Base-by-base conservation (phyloP, 805 yeast species). In the Debaryomyces prosopidis region DNA sequence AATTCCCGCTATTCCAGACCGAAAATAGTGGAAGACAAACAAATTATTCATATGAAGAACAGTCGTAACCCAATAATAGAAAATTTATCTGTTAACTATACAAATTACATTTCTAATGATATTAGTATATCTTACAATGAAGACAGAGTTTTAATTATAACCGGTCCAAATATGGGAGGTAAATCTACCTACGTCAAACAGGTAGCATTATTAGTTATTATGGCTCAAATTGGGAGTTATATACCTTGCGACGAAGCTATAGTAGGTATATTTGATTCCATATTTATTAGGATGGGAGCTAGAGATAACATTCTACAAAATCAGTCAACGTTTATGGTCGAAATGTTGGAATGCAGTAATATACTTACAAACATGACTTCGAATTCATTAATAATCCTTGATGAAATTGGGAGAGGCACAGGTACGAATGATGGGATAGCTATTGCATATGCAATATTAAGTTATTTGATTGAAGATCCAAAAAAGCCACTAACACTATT, bases 151-250 rank as follows among this genome's bases (percentile, higher is more conserved):
- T 68, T 83, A 44, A 73, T 90, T 12, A 79, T 90, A 17, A 87
- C 96, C 0, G 96, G 96, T 0, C 94, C 95, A 0, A 87, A 87
- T 53, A 86, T 87, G 90, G 96, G 96, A 8, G 96, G 96, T 3
- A 88, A 88, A 59, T 84, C 90, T 5, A 82, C 89, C 1, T 83
- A 82, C 55, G 88, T 86, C 12, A 76, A 87, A 42, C 89, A 86
- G 49, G 75, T 86, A 9, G 96, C 94, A 0, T 62, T 89, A 11
- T 68, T 81, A 9, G 82, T 80, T 9, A 78, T 88, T 7, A 77
- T 88, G 85, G 81, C 86, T 1, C 96, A 88, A 60, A 72, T 87
- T 3, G 96, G 96, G 0, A 77, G 87, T 52, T 87, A 70, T 58
- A 76, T 89, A 2, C 94, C 96, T 1, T 89, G 92, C 15, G 67